A percentile compares a stretch with the other conserved stretches of the same genome.
These are phyloP conservation scores for Vaucheria bursata DNA, from an alignment of 352 stramenopile genomes.

Conservation along the genomic window DNA sequence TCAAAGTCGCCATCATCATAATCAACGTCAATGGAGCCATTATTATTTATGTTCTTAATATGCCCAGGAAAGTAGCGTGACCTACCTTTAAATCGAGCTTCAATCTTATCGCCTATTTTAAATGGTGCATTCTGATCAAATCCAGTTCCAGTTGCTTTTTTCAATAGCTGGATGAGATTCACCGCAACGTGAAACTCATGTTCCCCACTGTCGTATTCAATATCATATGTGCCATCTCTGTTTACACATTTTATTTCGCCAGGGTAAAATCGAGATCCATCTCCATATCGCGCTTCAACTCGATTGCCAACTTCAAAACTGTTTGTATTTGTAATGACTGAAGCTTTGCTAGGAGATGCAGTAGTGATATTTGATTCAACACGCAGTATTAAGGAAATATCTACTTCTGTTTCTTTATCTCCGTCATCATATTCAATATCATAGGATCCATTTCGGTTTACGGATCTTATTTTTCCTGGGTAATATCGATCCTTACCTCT, in stretches of 20 bases:
- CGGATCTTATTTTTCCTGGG: conserved; percentile 17
- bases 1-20: conserved; percentile 54
- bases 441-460: conserved; percentile 7
- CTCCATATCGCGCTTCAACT: conserved; percentile 32
- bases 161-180: not conserved
- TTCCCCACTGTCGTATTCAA: conserved; percentile 2
- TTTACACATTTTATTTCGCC: conserved; percentile 50
- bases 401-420: not conserved
- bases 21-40: not conserved
- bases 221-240: conserved; percentile 26
- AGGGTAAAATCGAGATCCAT: conserved; percentile 51
- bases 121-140: not conserved
- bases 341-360: not conserved
- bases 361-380: not conserved
- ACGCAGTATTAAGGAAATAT: not conserved
- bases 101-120: not conserved
- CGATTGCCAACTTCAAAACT: conserved; percentile 10
- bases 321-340: not conserved
- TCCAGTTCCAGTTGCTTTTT: not conserved
- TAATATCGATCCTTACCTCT: conserved; percentile 29
- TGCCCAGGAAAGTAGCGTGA: not conserved
- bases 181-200: not conserved
- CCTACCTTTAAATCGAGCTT: not conserved
- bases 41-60: not conserved
- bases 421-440: conserved; percentile 11